Evolutionary conservation across 345 rosid species (phyloP).

Genomic region (Crucihimalaya himalaica): DNA sequence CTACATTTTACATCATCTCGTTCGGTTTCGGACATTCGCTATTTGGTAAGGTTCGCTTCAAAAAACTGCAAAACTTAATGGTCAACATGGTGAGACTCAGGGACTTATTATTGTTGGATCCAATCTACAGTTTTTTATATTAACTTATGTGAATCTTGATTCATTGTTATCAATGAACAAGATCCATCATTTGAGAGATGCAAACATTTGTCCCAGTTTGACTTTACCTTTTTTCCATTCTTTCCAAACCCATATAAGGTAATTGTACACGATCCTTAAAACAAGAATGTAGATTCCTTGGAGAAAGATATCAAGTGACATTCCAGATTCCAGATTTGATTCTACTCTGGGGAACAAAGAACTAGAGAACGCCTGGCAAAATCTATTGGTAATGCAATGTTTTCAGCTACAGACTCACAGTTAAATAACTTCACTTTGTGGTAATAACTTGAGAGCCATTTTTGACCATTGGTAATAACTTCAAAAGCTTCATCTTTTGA

Average conservation of each 20-base stretch:
- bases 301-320: not conserved
- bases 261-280: not conserved
- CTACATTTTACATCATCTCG: not conserved
- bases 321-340: not conserved
- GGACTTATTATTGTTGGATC: not conserved
- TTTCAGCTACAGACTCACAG: not conserved
- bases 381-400: not conserved
- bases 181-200: not conserved
- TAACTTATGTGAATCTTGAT: not conserved
- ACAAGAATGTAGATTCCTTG: conserved; percentile 3
- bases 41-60: not conserved
- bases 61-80: not conserved
- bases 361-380: not conserved
- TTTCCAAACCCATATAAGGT: not conserved
- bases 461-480: conserved; percentile 8
- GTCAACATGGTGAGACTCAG: not conserved
- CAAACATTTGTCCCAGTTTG: not conserved
- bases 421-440: conserved; percentile 2
- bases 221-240: not conserved
- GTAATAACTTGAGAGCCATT: conserved; percentile 4
- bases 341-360: not conserved
- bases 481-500: conserved; percentile 23
- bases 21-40: not conserved
- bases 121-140: not conserved
- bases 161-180: not conserved